Percentiles rank a stretch among this genome's conserved stretches.
These are phyloP conservation scores for Podaxis mareebaensis DNA, from an alignment of 768 basidiomycete genomes.

Conservation along the genomic window DNA sequence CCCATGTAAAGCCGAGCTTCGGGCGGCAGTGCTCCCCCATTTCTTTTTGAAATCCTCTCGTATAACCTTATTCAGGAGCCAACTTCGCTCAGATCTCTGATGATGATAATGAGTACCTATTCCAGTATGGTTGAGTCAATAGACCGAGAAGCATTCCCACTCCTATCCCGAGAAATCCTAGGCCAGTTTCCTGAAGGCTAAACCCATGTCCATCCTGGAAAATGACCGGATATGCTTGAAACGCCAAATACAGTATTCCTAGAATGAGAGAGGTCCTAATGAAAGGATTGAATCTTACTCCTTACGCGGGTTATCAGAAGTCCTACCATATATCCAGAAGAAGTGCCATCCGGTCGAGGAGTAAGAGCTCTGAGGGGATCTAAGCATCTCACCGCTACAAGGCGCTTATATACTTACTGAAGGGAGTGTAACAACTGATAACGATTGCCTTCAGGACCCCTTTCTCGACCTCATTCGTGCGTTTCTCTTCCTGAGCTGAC, in stretches of 20 bases:
- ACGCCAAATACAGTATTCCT: conserved; percentile 55
- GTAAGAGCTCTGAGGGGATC: not conserved
- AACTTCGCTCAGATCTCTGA: not conserved
- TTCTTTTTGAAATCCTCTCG: conserved; percentile 33
- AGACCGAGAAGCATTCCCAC: conserved; percentile 54
- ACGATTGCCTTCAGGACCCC: conserved; percentile 48
- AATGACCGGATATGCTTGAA: conserved; percentile 60
- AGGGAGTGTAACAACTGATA: conserved; percentile 68
- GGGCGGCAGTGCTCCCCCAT: conserved; percentile 55
- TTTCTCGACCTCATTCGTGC: conserved; percentile 39
- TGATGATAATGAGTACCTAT: conserved; percentile 35
- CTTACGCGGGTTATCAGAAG: not conserved
- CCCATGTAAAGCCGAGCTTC: conserved; percentile 69
- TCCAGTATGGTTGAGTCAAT: conserved; percentile 55
- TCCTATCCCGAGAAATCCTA: conserved; percentile 63
- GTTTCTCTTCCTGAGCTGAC: conserved; percentile 41
- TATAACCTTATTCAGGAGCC: conserved; percentile 31
- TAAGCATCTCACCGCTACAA: not conserved
- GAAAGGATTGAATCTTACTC: not conserved
- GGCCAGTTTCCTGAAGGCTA: conserved; percentile 49
- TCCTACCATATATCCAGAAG: conserved; percentile 6
- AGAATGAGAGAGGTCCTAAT: conserved; percentile 5
- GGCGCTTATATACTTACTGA: conserved; percentile 42
- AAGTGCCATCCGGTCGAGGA: conserved; percentile 8
- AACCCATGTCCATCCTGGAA: conserved; percentile 50